A percentile compares a stretch with the other conserved stretches of the same genome.
Evolutionary conservation across 176 grass and related monocot genomes (phyloP).

Genomic region (Cenchrus americanus): DNA sequence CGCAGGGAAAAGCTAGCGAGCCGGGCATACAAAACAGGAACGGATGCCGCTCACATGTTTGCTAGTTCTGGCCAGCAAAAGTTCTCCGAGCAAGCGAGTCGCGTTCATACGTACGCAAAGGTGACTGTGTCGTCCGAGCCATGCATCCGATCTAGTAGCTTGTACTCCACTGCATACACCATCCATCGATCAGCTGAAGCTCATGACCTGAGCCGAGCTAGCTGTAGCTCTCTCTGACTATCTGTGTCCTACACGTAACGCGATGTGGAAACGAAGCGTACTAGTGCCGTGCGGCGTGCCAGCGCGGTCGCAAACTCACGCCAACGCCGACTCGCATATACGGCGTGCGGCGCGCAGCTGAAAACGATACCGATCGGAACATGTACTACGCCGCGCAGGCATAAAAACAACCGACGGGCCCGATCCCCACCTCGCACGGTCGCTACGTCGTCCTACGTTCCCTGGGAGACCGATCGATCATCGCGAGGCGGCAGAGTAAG

Average conservation of each 20-base stretch:
- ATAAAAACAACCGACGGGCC: not conserved
- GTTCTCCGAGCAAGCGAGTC: not conserved
- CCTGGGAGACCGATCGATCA: no score
- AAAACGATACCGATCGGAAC: not conserved
- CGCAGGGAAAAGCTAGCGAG: not conserved
- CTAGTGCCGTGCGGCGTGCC: conserved; percentile 3
- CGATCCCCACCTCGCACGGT: not conserved
- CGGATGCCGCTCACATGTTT: not conserved
- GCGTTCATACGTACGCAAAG: not conserved
- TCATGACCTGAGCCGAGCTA: not conserved
- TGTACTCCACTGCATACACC: not conserved
- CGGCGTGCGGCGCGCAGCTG: not conserved
- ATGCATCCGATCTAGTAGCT: not conserved
- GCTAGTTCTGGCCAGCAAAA: not conserved
- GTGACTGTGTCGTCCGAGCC: not conserved
- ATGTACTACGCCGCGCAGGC: not conserved
- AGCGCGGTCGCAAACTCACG: not conserved
- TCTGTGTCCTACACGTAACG: not conserved
- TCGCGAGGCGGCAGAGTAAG: no score
- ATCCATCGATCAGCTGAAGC: not conserved
- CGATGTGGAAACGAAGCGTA: not conserved
- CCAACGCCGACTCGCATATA: conserved; percentile 18
- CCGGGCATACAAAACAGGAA: not conserved
- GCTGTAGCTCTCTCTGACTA: not conserved
- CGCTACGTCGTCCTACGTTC: no score